Conservation (phyloP, 1,284 basidiomycete species). For the Omphalotus olearius region DNA sequence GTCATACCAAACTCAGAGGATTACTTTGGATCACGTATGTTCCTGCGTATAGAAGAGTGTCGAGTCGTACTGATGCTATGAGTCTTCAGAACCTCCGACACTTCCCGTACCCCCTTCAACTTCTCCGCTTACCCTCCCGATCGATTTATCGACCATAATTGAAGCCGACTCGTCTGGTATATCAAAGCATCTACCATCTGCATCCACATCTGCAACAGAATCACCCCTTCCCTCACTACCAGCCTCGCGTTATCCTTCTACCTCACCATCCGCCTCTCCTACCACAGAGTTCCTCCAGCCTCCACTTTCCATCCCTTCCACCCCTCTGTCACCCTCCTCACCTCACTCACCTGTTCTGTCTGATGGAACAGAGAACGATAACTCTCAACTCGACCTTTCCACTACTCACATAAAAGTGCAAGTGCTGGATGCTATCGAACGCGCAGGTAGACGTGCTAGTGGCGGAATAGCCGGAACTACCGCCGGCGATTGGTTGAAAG, state of each 20-base stretch:
- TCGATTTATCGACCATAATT: slow-evolving; percentile 14
- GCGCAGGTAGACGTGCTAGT: not conserved
- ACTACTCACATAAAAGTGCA: not conserved
- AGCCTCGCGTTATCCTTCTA: not conserved
- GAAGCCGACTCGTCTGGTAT: slow-evolving; percentile 15
- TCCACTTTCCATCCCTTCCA: slow-evolving; percentile 1
- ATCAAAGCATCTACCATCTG: slow-evolving; percentile 13
- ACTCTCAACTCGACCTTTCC: not conserved
- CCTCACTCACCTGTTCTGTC: not conserved
- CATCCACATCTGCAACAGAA: not conserved
- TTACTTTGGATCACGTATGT: too few relatives aligned
- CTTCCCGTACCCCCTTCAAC: too few relatives aligned
- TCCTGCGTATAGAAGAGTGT: too few relatives aligned
- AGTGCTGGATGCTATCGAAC: not conserved
- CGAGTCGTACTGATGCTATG: too few relatives aligned
- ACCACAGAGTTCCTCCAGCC: not conserved
- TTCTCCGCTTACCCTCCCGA: too few relatives aligned
- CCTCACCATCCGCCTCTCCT: slow-evolving; percentile 1
- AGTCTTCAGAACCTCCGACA: too few relatives aligned
- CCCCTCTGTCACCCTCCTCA: not conserved
- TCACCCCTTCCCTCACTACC: not conserved
- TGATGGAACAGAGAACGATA: not conserved
- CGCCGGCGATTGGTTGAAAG: slow-evolving; percentile 1
- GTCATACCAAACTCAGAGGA: too few relatives aligned
- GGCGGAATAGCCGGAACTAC: not conserved